Evolutionary conservation across 352 stramenopile genomes (phyloP).

Genomic region (Sclerospora graminicola): DNA sequence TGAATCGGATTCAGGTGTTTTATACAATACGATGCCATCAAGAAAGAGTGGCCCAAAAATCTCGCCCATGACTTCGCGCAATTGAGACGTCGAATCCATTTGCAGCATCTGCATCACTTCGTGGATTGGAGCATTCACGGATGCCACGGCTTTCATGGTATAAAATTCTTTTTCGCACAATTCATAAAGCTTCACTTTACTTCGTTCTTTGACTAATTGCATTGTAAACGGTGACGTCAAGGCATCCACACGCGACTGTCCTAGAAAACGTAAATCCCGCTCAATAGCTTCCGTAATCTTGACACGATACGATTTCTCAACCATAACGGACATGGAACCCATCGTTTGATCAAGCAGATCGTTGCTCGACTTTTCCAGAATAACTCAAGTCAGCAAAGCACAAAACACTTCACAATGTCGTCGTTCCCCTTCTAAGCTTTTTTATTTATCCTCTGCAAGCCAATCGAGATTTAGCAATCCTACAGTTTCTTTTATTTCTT

Average conservation of each 20-base stretch:
- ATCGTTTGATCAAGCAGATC: neutral
- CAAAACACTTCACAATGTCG: too few relatives aligned
- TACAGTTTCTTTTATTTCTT: too few relatives aligned
- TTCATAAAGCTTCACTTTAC: conserved; percentile 65
- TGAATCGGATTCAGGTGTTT: conserved; percentile 34
- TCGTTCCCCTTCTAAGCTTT: too few relatives aligned
- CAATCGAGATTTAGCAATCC: too few relatives aligned
- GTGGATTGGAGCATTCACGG: conserved; percentile 52
- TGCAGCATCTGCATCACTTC: conserved; percentile 76
- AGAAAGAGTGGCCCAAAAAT: conserved; percentile 79
- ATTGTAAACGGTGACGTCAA: conserved; percentile 76
- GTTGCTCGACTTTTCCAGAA: too few relatives aligned
- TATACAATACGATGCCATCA: conserved; percentile 66
- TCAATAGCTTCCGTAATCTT: conserved; percentile 75
- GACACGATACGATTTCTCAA: conserved; percentile 77
- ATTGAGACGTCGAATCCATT: conserved; percentile 54
- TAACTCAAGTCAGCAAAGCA: too few relatives aligned
- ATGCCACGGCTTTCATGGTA: conserved; percentile 76
- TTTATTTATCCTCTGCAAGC: too few relatives aligned
- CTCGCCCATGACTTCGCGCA: conserved; percentile 74
- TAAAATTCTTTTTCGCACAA: conserved; percentile 76
- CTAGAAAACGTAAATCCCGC: conserved; percentile 74
- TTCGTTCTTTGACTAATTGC: conserved; percentile 64
- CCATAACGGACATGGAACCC: conserved; percentile 78
- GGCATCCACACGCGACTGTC: conserved; percentile 70